Base-by-base conservation (phyloP, 2,329 filamentous ascomycete genomes). In the Colletotrichum navitas region DNA sequence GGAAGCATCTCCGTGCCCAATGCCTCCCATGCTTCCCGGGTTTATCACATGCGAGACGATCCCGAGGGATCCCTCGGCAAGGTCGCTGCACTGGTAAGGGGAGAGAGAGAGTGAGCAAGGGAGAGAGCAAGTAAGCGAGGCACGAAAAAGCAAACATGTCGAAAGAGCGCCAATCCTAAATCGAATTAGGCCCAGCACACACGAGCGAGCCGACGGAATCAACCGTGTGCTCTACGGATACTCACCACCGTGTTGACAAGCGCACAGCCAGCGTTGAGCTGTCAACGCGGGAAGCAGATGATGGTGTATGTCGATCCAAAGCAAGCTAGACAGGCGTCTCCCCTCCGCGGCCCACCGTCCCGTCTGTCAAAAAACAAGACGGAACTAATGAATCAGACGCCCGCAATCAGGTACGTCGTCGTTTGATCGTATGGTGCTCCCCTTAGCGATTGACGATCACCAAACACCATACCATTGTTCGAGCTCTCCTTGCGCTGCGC, bases 131-230 rank as follows among this genome's bases (percentile, higher is more conserved):
- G 43, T 45, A 45, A 45, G 43, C 21, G 21, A 45, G 43, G 43
- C 6, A 45, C 41, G 43, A 29, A 71, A 68, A 71, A 71, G 68
- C 58, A 71, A 71, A 55, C 34, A 63, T 62, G 32, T 59, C 36
- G 43, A 24, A 26, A 49, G 43, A 34, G 41, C 55, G 62, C 68
- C 68, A 58, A 43, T 5, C 64, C 68, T 47, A 45, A 63, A 43
- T 41, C 26, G 61, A 68, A 56, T 41, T 43, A 65, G 49, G 32
- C 36, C 58, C 29, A 63, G 26, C 52, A 29, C 52, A 68, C 39
- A 18, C 39, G 14, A 41, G n/a, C 39, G 39, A 41, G 58, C 52
- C 63, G 68, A 71, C 63, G 8, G 64, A 68, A 63, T 34, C 43
- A 68, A 59, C 68, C 68, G 49, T 24, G 52, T 63, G 34, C n/a